Evolutionary conservation across 495 filamentous ascomycete species (phyloP), one percentile per base, ranked within the genome.

Genomic region (Penicillium ochrochloron): DNA sequence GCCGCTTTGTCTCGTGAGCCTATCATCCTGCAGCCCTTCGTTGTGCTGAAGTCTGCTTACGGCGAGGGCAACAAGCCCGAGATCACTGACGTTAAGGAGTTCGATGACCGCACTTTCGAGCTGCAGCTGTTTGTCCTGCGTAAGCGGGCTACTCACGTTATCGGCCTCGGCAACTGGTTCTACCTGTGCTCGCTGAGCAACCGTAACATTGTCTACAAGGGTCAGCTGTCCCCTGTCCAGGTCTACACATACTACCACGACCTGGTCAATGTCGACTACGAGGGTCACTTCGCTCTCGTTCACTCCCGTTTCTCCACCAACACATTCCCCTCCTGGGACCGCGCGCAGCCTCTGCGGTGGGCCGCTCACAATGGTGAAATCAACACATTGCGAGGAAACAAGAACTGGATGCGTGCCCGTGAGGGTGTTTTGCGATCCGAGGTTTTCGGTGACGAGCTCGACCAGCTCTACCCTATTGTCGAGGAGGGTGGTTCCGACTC

Each of bases 201-300:
- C 86, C 93, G 93, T 76, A 99, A 98, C 78, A 98, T 99, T 75
- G 91, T 99, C 44, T 99, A 99, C 84, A 99, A 99, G 85, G 95
- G 95, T 64, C 95, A 99, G 77, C 82, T 99, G 65, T 91, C 95
- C 46, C 95, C 95, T 21, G 87, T 94, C 19, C 95, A 99, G 77
- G 95, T 99, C n/a, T 99, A 99, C 78, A 88, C 95, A 75, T 99
- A 99, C 80, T 99, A 97, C 81, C 90, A 97, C 77, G 95, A 99
- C 79, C 77, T 99, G 76, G 91, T 98, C 61, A 95, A 94, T 67
- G 93, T 97, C 46, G 95, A 99, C 75, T 99, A 96, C 77, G 93
- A 98, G 81, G 95, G 90, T 44, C 93, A 98, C 76, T 99, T 99
- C 76, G 95, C 95, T 48, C 85, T 99, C 25, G 95, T 99, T 25